These are phyloP conservation scores for Macrophomina pseudophaseolina DNA, from an alignment of 2,329 filamentous ascomycete genomes.

Conservation along the genomic window DNA sequence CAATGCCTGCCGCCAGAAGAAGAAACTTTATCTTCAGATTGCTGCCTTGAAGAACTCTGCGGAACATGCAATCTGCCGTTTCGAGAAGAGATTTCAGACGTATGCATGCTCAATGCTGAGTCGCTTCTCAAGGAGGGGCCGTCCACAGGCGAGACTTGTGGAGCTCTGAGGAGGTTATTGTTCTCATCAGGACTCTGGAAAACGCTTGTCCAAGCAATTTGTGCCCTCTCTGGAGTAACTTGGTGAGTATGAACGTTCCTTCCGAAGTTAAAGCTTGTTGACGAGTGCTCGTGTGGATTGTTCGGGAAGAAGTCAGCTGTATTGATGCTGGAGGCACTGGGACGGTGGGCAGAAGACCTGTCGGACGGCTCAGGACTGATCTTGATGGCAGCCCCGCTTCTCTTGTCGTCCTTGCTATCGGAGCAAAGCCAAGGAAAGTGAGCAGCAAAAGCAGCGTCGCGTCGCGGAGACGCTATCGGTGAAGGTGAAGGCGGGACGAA, in stretches of 20 bases:
- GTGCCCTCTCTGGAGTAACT: slow-evolving; percentile 27
- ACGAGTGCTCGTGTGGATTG: slow-evolving; percentile 39
- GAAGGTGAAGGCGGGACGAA: slow-evolving; percentile 40
- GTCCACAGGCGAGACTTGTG: slow-evolving; percentile 22
- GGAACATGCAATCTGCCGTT: slow-evolving; percentile 33
- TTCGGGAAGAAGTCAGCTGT: slow-evolving; percentile 49
- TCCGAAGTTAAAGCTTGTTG: slow-evolving; percentile 14
- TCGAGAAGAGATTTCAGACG: background rate
- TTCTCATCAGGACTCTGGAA: slow-evolving; percentile 25
- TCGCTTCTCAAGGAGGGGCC: background rate
- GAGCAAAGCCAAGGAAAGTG: slow-evolving; percentile 37
- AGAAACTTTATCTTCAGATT: slow-evolving; percentile 1
- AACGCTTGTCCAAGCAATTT: slow-evolving; percentile 37
- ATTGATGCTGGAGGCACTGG: slow-evolving; percentile 46
- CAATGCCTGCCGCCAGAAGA: background rate
- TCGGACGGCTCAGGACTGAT: slow-evolving; percentile 24
- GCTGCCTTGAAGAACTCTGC: slow-evolving; percentile 16
- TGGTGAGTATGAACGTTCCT: background rate
- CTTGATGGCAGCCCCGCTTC: background rate
- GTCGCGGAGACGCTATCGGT: slow-evolving; percentile 33
- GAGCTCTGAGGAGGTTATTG: slow-evolving; percentile 12
- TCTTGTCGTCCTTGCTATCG: slow-evolving; percentile 29
- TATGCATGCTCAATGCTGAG: background rate
- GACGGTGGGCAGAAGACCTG: slow-evolving; percentile 36
- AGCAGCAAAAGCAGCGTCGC: slow-evolving; percentile 26